Percentiles rank a stretch among this genome's conserved stretches.
phyloP scores from a whole-genome alignment of 2,329 filamentous ascomycete genomes.

The Endocalyx cinctus region DNA sequence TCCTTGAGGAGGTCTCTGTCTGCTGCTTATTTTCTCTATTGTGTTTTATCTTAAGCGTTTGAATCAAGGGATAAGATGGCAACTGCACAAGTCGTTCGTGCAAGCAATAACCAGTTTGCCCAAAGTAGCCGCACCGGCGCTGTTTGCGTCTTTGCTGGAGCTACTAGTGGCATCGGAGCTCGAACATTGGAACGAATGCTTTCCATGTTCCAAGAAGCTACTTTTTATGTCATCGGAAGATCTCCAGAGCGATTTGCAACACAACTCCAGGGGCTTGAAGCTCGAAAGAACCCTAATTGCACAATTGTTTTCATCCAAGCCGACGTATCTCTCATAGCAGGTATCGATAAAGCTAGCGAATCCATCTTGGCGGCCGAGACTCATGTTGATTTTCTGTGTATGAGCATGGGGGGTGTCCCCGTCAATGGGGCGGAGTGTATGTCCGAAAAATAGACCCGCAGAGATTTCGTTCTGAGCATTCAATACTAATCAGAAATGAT shows the following conservation, averaged over 20 bases:
- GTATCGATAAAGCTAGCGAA: slow-evolving; percentile 14
- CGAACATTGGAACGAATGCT: slow-evolving; percentile 19
- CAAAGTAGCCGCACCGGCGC: background rate
- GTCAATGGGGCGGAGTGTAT: slow-evolving; percentile 14
- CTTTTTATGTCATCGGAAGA: slow-evolving; percentile 20
- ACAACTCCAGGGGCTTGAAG: slow-evolving; percentile 8
- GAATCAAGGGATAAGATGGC: too few relatives aligned
- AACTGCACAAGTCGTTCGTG: background rate
- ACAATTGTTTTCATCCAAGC: slow-evolving; percentile 24
- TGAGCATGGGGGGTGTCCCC: slow-evolving; percentile 21
- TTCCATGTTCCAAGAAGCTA: slow-evolving; percentile 9
- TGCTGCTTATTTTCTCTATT: too few relatives aligned
- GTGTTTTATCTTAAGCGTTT: too few relatives aligned
- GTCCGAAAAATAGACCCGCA: too few relatives aligned
- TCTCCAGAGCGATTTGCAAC: slow-evolving; percentile 8
- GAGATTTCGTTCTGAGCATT: too few relatives aligned
- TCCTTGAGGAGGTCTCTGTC: too few relatives aligned
- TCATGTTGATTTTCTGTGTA: slow-evolving; percentile 23
- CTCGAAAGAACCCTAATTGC: slow-evolving; percentile 7
- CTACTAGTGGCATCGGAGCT: slow-evolving; percentile 20
- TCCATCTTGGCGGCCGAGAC: slow-evolving; percentile 11
- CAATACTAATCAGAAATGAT: too few relatives aligned
- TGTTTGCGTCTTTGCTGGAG: slow-evolving; percentile 10
- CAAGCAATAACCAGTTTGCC: slow-evolving; percentile 2
- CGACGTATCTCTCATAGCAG: slow-evolving; percentile 20